Base-by-base conservation (phyloP, 2,329 filamentous ascomycete species). In the Diaporthe sp. region DNA sequence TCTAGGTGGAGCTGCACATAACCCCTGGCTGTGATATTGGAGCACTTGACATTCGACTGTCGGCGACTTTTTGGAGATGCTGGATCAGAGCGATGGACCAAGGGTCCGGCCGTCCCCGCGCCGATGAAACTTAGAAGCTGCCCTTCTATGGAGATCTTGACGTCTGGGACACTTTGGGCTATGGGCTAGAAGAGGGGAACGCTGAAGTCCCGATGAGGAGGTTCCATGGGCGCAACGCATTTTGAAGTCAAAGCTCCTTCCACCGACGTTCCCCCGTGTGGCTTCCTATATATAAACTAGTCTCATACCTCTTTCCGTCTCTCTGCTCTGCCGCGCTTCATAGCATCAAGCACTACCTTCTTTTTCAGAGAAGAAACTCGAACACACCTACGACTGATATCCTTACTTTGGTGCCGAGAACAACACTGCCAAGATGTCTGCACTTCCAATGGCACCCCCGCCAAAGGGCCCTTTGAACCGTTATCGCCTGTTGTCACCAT, bases 401-500 rank as follows among this genome's bases (percentile, higher is more conserved):
- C 15, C 13, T 34, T 46, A 42, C 17, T 15, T 42, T 25, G n/a
- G 19, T 46, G 28, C 46, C 60, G 4, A 44, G 6, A 4, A 34
- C 17, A n/a, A n/a, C 22, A 51, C 34, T n/a, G 34, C 62, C 73
- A 78, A 61, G 57, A 83, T 83, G 82, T 81, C 80, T 76, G 74
- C 76, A 51, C 76, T 84, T 22, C 84, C 85, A 25, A 78, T 79
- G 70, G 86, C 88, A 8, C 85, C 89, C 5, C 83, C 87, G 5
- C 88, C 91, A 37, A 87, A 90, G 82, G 92, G 91, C 75, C 88
- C 90, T 73, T 83, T 94, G 78, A 91, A 87, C 76, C 88, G 91
- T 72, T 93, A 94, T 79, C 91, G 92, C 9, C 83, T 94, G 61
- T 88, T 95, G 17, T 90, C 92, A 1, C 92, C 92, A 13, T 90